These are phyloP conservation scores for Magnusiomyces fungicola DNA, from an alignment of 1,139 yeast genomes.

Conservation along the genomic window DNA sequence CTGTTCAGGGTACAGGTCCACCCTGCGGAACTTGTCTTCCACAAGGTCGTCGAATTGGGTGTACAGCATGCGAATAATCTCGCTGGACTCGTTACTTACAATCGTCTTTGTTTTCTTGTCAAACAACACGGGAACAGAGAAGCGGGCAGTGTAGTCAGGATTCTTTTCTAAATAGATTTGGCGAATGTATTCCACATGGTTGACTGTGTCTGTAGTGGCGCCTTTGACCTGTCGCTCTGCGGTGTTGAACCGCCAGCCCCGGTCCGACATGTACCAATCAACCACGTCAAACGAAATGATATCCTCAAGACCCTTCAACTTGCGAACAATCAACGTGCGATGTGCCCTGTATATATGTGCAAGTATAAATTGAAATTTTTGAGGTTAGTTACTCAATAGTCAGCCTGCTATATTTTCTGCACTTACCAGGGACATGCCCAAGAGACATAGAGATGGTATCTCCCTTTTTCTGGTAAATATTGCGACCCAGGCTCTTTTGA, in stretches of 20 bases:
- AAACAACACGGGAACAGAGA: conserved; percentile 91
- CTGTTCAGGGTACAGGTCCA: conserved; percentile 59
- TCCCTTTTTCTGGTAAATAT: conserved; percentile 64
- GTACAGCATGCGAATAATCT: conserved; percentile 77
- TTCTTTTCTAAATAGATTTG: conserved; percentile 71
- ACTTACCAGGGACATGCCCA: conserved; percentile 78
- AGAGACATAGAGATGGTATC: conserved; percentile 86
- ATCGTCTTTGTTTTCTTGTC: conserved; percentile 74
- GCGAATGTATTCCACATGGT: conserved; percentile 54
- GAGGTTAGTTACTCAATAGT: not conserved
- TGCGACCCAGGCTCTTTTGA: conserved; percentile 52
- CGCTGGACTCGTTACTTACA: conserved; percentile 86
- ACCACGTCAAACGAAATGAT: conserved; percentile 46
- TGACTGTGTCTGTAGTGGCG: conserved; percentile 60
- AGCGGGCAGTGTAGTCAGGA: conserved; percentile 69
- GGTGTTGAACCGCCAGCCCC: conserved; percentile 78
- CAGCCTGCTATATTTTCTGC: not conserved
- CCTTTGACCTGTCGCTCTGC: conserved; percentile 43
- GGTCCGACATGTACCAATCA: conserved; percentile 73
- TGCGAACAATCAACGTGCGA: conserved; percentile 66
- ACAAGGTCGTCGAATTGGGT: conserved; percentile 53
- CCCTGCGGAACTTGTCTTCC: conserved; percentile 40
- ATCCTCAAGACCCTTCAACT: conserved; percentile 67
- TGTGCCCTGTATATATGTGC: conserved; percentile 44
- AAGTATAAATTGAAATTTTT: too few relatives aligned